Base-by-base conservation (phyloP, 768 basidiomycete species). In the Kwoniella dejecticola region DNA sequence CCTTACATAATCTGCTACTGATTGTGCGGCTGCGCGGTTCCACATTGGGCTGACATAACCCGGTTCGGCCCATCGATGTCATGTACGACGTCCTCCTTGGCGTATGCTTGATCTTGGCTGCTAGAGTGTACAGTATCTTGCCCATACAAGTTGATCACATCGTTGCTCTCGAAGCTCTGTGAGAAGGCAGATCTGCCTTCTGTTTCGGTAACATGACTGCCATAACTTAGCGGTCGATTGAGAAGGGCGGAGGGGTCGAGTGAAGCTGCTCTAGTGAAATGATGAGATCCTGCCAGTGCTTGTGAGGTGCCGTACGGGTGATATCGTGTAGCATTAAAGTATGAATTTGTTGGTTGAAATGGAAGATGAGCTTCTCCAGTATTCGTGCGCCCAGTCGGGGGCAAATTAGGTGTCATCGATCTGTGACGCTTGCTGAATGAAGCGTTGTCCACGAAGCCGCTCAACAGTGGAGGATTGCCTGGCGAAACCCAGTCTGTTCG, bases 351-450 rank as follows among this genome's bases (percentile, higher is more conserved):
- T 27, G 56, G 5, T n/a, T 49, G 36, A 15, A 49, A 31, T 7
- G 33, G n/a, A n/a, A n/a, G 21, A 19, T 31, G n/a, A 24, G 8
- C 12, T 23, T 33, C 36, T 31, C 15, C 29, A 3, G 50, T 10
- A 17, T 42, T 13, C 26, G 60, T 29, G n/a, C 52, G 40, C 5
- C 58, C 52, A 6, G 58, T 19, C 5, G 33, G 52, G 30, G 38
- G 36, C 6, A 66, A 21, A 31, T 53, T 52, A 6, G 65, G 65
- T 11, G 65, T 67, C 65, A 67, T 67, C 6, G 65, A 67, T n/a
- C 65, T 55, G 33, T 67, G 62, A 31, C 65, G 55, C 26, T 59
- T 59, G n/a, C 38, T 21, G 12, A 41, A 13, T 19, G 30, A 10
- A 6, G 38, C 30, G 38, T 21, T 33, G 8, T 46, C n/a, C 38